Evolutionary conservation across 257 asterid genomes (phyloP).

Genomic region (Nicotiana tabacum): DNA sequence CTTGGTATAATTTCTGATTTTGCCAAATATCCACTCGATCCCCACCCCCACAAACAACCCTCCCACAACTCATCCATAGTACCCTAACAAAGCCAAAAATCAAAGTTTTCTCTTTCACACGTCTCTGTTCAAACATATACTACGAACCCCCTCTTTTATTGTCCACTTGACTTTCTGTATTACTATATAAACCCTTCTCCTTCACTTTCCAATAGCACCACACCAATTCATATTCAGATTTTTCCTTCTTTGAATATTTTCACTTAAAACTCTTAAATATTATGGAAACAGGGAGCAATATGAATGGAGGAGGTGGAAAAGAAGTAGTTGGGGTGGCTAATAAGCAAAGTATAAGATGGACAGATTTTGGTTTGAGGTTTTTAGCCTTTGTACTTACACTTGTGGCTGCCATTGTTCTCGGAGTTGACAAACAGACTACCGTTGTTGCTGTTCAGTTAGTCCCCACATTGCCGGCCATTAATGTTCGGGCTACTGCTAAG

Average conservation of each 20-base stretch:
- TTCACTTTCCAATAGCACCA: background rate
- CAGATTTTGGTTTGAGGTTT: slow-evolving; percentile 48
- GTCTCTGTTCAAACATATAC: background rate
- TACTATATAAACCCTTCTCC: background rate
- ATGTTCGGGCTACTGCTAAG: slow-evolving; percentile 40
- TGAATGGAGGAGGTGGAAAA: slow-evolving; percentile 18
- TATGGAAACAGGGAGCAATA: slow-evolving; percentile 33
- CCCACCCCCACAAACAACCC: too few species aligned
- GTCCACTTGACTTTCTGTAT: background rate
- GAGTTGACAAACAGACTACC: slow-evolving; percentile 28
- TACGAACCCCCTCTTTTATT: background rate
- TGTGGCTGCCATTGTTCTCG: slow-evolving; percentile 37
- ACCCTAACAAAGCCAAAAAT: too few species aligned
- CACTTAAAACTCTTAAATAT: background rate
- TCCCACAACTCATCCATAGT: too few species aligned
- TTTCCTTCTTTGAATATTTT: background rate
- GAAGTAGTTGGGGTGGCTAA: slow-evolving; percentile 35
- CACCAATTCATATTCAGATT: background rate
- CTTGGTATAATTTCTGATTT: too few species aligned
- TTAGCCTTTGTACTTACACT: slow-evolving; percentile 34
- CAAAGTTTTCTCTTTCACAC: background rate
- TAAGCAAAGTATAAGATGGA: slow-evolving; percentile 28
- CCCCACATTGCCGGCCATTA: slow-evolving; percentile 32
- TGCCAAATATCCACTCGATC: too few species aligned
- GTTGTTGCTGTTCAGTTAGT: slow-evolving; percentile 20